A percentile compares a stretch with the other conserved stretches of the same genome.
phyloP scores from a whole-genome alignment of 176 grass and related monocot genomes.

The Avena sativa region DNA sequence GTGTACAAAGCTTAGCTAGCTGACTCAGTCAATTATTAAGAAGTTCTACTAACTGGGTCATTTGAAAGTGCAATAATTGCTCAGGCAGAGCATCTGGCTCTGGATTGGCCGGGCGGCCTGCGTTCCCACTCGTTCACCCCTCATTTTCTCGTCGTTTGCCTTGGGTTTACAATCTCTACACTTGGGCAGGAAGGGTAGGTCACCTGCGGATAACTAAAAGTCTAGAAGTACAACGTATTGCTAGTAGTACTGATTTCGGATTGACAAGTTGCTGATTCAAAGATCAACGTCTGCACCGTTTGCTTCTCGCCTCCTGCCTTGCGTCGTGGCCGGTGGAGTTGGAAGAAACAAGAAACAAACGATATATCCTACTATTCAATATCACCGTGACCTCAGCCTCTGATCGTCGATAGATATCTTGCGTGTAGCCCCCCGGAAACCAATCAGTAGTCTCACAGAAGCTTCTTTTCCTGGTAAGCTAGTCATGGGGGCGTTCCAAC shows the following conservation, averaged over 20 bases:
- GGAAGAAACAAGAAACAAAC: constrained; percentile 10
- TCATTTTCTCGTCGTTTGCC: background rate
- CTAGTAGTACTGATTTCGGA: background rate
- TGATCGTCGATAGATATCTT: constrained; percentile 13
- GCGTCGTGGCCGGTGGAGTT: constrained; percentile 6
- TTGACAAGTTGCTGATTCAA: constrained; percentile 10
- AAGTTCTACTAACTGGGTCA: background rate
- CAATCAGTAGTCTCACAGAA: constrained; percentile 25
- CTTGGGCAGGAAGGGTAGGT: background rate
- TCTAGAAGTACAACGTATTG: background rate
- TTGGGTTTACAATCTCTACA: background rate
- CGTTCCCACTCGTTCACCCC: background rate
- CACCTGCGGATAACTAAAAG: background rate
- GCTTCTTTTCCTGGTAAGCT: background rate
- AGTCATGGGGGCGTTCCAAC: background rate
- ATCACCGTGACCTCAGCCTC: background rate
- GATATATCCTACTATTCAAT: background rate
- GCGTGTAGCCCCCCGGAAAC: constrained; percentile 10
- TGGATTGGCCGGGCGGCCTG: background rate
- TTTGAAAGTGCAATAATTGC: background rate
- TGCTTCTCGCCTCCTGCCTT: background rate
- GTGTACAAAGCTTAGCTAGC: background rate
- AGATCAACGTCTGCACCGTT: background rate
- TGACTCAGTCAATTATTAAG: background rate
- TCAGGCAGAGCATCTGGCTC: constrained; percentile 9